Evolutionary conservation across 352 stramenopile species (phyloP), one percentile per base, ranked within the genome.

Genomic region (Phytophthora pini): DNA sequence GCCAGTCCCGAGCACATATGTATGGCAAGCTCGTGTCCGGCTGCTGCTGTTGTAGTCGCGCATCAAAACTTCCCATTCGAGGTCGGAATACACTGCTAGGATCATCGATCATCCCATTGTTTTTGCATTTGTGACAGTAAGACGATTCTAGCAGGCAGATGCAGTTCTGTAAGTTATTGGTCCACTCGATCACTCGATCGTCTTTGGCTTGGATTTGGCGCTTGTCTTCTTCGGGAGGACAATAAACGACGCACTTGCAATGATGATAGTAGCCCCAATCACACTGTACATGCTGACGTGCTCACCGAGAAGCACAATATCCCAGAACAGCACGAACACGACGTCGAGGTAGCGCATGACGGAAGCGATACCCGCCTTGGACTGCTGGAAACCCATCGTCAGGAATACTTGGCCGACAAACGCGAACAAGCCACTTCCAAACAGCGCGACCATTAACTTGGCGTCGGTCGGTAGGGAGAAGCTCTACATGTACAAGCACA

Each of bases 261-360:
- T 82, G 38, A 92, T 92, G 45, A 90, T 88, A 10, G 58, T 26
- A 2, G 80, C 82, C 11, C 84, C 84, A 39, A 86, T 51, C 13
- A 91, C 50, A 57, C 80, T 90, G 68, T 77, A 88, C 54, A 74
- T 45, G 62, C 77, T 89, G 43, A 93, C 84, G 27, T 67, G 39
- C 58, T 91, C 82, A 24, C 70, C 58, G 0, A 91, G 68, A 13
- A 90, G 38, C 10, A 77, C 32, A 3, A 70, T 58, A 56, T 93
- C 82, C 77, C 78, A 90, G 58, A 92, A 61, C 57, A 93, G 81
- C 8, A 90, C 81, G 49, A 77, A 92, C 22, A 91, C 82, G 10
- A 93, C 82, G 52, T 91, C 84, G 15, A 91, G 56, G 63, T 90
- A 90, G 34, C 85, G 82, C 82, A 92, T 90, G 48, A 92, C 79